Conservation (phyloP, 2,329 filamentous ascomycete genomes). For the Aspergillus hortae region DNA sequence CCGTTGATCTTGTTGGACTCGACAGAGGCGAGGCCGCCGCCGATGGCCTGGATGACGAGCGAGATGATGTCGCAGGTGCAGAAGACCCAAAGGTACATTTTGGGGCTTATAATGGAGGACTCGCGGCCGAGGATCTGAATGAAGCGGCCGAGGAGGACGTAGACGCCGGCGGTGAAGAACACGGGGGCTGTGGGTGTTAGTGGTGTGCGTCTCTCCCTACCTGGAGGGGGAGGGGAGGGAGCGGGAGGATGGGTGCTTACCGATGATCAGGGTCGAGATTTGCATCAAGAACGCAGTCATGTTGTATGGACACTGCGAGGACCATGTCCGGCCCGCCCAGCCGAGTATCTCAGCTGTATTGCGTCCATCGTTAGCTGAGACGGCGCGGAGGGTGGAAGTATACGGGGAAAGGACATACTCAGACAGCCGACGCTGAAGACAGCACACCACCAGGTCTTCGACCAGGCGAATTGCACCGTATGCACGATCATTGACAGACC, state of each 20-base stretch:
- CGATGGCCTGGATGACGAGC: slow-evolving; percentile 54
- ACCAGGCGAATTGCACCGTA: slow-evolving; percentile 33
- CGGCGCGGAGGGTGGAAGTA: background rate
- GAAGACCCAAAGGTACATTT: slow-evolving; percentile 48
- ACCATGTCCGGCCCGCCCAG: slow-evolving; percentile 50
- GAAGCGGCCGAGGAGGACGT: slow-evolving; percentile 48
- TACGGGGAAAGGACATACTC: slow-evolving; percentile 19
- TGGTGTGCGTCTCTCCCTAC: background rate
- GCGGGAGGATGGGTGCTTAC: slow-evolving; percentile 14
- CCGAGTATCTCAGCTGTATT: slow-evolving; percentile 42
- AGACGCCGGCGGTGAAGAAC: slow-evolving; percentile 52
- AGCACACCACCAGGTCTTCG: slow-evolving; percentile 37
- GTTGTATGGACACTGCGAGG: slow-evolving; percentile 49
- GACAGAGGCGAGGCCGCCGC: slow-evolving; percentile 50
- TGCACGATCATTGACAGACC: slow-evolving; percentile 34
- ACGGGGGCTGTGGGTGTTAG: slow-evolving; percentile 35
- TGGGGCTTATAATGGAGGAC: slow-evolving; percentile 43
- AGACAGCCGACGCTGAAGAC: slow-evolving; percentile 36
- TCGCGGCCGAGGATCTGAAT: slow-evolving; percentile 44
- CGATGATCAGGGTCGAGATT: slow-evolving; percentile 43
- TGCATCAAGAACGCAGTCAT: slow-evolving; percentile 49
- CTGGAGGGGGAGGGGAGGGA: too few species aligned
- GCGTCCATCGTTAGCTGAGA: slow-evolving; percentile 3
- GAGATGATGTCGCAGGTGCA: slow-evolving; percentile 54
- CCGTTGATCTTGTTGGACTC: slow-evolving; percentile 45